phyloP scores from a whole-genome alignment of 2,329 filamentous ascomycete genomes.

The Verticillium alfalfae region DNA sequence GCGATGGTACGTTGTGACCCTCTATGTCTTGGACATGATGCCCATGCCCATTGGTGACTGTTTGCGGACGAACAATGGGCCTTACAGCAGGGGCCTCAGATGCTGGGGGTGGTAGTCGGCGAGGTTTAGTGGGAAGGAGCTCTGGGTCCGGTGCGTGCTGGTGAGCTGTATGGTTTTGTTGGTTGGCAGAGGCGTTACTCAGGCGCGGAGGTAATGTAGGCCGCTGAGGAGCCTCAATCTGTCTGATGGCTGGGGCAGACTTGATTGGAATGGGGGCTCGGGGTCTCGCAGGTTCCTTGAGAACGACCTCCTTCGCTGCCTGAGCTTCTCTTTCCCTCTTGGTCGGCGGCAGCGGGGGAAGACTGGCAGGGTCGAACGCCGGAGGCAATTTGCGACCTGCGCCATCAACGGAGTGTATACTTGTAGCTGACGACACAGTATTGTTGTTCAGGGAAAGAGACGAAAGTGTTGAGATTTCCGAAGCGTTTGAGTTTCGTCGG shows the following conservation, averaged over 20 bases:
- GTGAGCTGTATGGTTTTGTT: constrained; percentile 15
- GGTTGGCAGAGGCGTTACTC: constrained; percentile 40
- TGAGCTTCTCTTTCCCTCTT: constrained; percentile 47
- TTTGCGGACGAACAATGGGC: not conserved
- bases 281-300: constrained; percentile 2
- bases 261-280: constrained; percentile 18
- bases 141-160: constrained; percentile 1
- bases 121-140: constrained; percentile 4
- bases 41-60: constrained; percentile 15
- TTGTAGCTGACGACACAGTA: constrained; percentile 42
- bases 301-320: constrained; percentile 22
- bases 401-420: constrained; percentile 36
- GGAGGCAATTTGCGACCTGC: constrained; percentile 48
- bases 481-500: constrained; percentile 52
- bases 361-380: constrained; percentile 46
- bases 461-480: constrained; percentile 50
- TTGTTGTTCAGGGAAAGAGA: constrained; percentile 39
- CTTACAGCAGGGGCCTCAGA: not conserved
- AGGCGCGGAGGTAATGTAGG: constrained; percentile 44
- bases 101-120: constrained; percentile 10
- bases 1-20: not conserved
- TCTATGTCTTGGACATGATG: not conserved
- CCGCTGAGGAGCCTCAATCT: constrained; percentile 21
- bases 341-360: constrained; percentile 53
- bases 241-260: constrained; percentile 29